A percentile compares a stretch with the other conserved stretches of the same genome.
phyloP scores from a whole-genome alignment of 2,329 filamentous ascomycete species.

The Aspergillus viridinutans region DNA sequence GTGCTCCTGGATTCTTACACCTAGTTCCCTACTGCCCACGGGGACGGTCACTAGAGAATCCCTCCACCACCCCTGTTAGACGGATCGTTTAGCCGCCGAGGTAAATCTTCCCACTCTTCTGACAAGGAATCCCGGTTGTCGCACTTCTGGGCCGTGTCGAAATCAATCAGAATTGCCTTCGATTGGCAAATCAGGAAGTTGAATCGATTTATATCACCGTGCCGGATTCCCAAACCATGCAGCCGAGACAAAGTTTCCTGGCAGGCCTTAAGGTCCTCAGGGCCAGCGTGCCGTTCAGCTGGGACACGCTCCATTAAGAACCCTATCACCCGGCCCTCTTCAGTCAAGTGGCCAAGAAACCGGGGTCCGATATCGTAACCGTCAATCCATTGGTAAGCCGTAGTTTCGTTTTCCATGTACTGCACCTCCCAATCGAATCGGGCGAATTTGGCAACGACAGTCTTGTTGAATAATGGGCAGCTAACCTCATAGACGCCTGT shows the following conservation, averaged over 20 bases:
- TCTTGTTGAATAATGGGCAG: slow-evolving; percentile 10
- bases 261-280: slow-evolving; percentile 19
- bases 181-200: slow-evolving; percentile 22
- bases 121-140: slow-evolving; percentile 14
- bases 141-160: slow-evolving; percentile 24
- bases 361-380: slow-evolving; percentile 32
- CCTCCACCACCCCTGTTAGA: slow-evolving; percentile 14
- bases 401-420: slow-evolving; percentile 34
- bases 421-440: slow-evolving; percentile 37
- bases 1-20: no score
- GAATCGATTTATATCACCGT: slow-evolving; percentile 27
- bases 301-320: slow-evolving; percentile 34
- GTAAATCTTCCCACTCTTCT: slow-evolving; percentile 16
- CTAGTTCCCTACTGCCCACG: no score
- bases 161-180: slow-evolving; percentile 24
- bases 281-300: slow-evolving; percentile 20
- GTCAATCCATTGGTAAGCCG: slow-evolving; percentile 36
- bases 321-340: slow-evolving; percentile 38
- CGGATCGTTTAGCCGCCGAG: slow-evolving; percentile 9
- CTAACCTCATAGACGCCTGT: slow-evolving; percentile 23
- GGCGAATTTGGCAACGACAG: slow-evolving; percentile 35
- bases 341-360: slow-evolving; percentile 39
- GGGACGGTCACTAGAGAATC: slow-evolving; percentile 2
- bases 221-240: slow-evolving; percentile 22
- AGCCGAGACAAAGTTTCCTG: slow-evolving; percentile 16